Evolutionary conservation across 2,329 filamentous ascomycete species (phyloP).

Genomic region (Leptographium wingfieldii): DNA sequence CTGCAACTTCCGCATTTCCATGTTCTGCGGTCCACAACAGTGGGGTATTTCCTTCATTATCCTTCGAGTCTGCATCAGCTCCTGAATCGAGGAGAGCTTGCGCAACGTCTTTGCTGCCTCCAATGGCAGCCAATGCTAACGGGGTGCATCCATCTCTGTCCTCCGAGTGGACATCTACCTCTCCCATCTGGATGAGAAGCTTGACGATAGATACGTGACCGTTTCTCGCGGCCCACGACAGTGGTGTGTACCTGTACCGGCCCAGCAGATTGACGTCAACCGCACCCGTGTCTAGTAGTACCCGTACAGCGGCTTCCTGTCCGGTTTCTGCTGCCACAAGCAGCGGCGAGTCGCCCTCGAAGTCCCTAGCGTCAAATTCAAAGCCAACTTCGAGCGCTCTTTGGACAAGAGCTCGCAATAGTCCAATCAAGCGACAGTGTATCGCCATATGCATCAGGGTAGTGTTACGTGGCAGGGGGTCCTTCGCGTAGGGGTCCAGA

Average conservation of each 20-base stretch:
- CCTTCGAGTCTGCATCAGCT: neutral
- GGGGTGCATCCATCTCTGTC: neutral
- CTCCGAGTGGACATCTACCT: neutral
- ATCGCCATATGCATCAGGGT: too few species aligned
- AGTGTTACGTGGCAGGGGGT: too few species aligned
- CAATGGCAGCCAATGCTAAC: neutral
- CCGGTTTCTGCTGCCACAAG: neutral
- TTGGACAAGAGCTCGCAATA: neutral
- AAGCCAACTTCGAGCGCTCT: neutral
- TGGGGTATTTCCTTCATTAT: neutral
- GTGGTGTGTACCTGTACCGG: too few species aligned
- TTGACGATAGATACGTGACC: neutral
- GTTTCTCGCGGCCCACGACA: neutral
- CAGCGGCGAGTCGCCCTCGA: neutral
- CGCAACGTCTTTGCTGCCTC: neutral
- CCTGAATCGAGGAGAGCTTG: neutral
- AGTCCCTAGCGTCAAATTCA: neutral
- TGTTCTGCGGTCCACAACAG: neutral
- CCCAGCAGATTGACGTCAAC: neutral
- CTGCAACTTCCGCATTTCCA: neutral
- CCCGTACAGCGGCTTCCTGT: neutral
- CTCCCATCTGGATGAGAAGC: neutral
- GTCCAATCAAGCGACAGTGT: neutral
- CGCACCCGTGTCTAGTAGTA: neutral
- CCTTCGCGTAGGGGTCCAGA: too few species aligned